These are phyloP conservation scores for Pseudogymnoascus sp. DNA, from an alignment of 2,329 filamentous ascomycete species.

Conservation along the genomic window DNA sequence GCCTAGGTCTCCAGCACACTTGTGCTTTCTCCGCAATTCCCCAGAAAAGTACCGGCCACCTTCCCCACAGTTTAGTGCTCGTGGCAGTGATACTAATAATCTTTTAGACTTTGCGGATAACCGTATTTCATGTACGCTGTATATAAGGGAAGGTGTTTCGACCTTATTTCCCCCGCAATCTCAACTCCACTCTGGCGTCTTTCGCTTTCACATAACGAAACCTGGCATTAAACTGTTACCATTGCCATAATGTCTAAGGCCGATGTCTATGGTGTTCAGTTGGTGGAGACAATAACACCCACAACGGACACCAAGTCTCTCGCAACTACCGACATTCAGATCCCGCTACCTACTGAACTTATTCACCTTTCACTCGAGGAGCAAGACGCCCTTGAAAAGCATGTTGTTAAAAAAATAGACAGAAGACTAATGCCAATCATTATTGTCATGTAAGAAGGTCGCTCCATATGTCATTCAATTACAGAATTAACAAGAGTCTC, in stretches of 20 bases:
- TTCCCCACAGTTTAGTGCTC: neutral
- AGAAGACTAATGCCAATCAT: conserved; percentile 7
- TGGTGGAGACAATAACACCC: neutral
- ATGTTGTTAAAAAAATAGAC: neutral
- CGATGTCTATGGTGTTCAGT: neutral
- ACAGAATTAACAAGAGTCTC: neutral
- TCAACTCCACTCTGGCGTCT: neutral
- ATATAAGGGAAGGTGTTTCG: neutral
- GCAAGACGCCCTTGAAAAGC: conserved; percentile 4
- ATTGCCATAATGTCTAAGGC: neutral
- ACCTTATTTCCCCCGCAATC: neutral
- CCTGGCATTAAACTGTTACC: neutral
- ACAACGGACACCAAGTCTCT: neutral
- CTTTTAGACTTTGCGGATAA: neutral
- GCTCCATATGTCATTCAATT: neutral
- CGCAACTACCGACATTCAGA: neutral
- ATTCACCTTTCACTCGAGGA: conserved; percentile 5
- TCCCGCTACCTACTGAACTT: conserved; percentile 1
- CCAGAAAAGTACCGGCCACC: neutral
- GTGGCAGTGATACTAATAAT: neutral
- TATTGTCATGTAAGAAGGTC: conserved; percentile 2
- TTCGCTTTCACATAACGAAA: neutral
- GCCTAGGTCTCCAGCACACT: neutral
- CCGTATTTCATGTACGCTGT: neutral
- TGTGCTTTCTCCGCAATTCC: neutral